Percentiles rank a stretch among this genome's conserved stretches.
phyloP scores from a whole-genome alignment of 495 filamentous ascomycete genomes.

The Echria macrotheca region DNA sequence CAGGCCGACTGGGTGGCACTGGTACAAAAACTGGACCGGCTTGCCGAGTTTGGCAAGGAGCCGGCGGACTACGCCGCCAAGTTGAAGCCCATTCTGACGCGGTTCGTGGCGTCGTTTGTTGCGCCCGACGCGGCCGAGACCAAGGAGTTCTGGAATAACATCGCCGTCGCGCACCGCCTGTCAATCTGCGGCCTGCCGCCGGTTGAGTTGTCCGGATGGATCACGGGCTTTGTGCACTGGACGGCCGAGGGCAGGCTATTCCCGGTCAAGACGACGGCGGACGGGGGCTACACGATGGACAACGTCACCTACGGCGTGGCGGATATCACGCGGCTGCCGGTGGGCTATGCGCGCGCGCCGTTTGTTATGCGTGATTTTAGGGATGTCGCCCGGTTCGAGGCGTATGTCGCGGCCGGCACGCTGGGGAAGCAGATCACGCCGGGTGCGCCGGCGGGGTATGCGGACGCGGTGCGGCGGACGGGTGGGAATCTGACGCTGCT shows the following conservation, averaged over 20 bases:
- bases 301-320: conserved; percentile 16
- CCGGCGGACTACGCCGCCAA: conserved; percentile 19
- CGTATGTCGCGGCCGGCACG: conserved; percentile 24
- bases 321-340: conserved; percentile 22
- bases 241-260: conserved; percentile 27
- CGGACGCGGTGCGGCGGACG: conserved; percentile 13
- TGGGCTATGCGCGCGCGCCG: conserved; percentile 26
- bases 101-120: conserved; percentile 32
- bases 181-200: conserved; percentile 24
- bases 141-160: conserved; percentile 38
- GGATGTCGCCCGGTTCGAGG: conserved; percentile 16
- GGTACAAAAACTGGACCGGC: conserved; percentile 21
- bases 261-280: not conserved
- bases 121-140: conserved; percentile 29
- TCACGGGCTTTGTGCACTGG: conserved; percentile 48
- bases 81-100: conserved; percentile 29
- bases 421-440: conserved; percentile 24
- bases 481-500: conserved; percentile 9
- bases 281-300: conserved; percentile 13
- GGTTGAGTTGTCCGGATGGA: conserved; percentile 37
- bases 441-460: conserved; percentile 21
- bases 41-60: conserved; percentile 35
- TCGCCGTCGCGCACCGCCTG: conserved; percentile 18
- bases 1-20: conserved; percentile 33
- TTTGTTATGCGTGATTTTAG: conserved; percentile 26